These are phyloP conservation scores for Volutella citrinella DNA, from an alignment of 2,329 filamentous ascomycete species.

Conservation along the genomic window DNA sequence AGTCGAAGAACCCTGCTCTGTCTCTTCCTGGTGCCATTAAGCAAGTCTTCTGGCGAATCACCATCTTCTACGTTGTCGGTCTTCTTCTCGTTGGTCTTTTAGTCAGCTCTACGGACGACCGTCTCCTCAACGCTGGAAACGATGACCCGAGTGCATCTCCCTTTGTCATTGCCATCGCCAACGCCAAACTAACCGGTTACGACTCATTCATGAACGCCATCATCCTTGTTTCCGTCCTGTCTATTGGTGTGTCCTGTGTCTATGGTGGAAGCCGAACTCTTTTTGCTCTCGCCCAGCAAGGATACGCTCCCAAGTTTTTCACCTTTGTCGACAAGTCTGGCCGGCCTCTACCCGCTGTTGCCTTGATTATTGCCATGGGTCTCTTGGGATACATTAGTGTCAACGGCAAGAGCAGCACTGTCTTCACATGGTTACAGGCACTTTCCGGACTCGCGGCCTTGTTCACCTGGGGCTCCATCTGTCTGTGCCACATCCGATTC, in stretches of 20 bases:
- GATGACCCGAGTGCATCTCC: slow-evolving; percentile 41
- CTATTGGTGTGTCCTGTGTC: slow-evolving; percentile 56
- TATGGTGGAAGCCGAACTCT: slow-evolving; percentile 60
- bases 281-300: slow-evolving; percentile 56
- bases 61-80: slow-evolving; percentile 52
- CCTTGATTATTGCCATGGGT: slow-evolving; percentile 45
- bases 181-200: slow-evolving; percentile 50
- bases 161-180: slow-evolving; percentile 56
- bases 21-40: slow-evolving; percentile 79
- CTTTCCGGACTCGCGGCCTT: slow-evolving; percentile 63
- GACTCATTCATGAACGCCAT: slow-evolving; percentile 58
- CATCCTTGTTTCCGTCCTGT: slow-evolving; percentile 57
- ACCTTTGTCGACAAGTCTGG: slow-evolving; percentile 57
- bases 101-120: slow-evolving; percentile 42
- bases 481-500: slow-evolving; percentile 67
- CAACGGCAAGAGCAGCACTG: slow-evolving; percentile 39
- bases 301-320: slow-evolving; percentile 55
- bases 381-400: slow-evolving; percentile 49
- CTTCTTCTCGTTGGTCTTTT: slow-evolving; percentile 51
- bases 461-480: slow-evolving; percentile 69
- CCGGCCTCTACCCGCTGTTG: slow-evolving; percentile 51
- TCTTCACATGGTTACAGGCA: slow-evolving; percentile 66
- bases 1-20: slow-evolving; percentile 67
- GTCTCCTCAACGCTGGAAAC: slow-evolving; percentile 47
- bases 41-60: slow-evolving; percentile 65